Conservation (phyloP, 441 rosid genomes). For the Adansonia rubrostipa region DNA sequence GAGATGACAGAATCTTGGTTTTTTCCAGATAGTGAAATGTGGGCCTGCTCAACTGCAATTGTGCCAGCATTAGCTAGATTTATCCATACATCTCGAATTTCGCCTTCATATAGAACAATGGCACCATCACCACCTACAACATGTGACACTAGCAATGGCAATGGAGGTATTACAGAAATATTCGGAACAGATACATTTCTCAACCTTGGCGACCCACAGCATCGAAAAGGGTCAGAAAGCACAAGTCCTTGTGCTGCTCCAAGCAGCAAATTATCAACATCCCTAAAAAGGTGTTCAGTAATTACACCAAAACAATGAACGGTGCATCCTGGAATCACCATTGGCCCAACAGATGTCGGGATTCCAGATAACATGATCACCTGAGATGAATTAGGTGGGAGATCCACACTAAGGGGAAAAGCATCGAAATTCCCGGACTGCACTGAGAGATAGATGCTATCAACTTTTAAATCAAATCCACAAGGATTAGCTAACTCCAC, state of each 20-base stretch:
- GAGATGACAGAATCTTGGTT: constrained; percentile 92
- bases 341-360: constrained; percentile 82
- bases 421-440: constrained; percentile 89
- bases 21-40: constrained; percentile 90
- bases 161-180: constrained; percentile 77
- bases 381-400: constrained; percentile 93
- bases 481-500: constrained; percentile 99
- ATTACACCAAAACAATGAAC: constrained; percentile 97
- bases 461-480: constrained; percentile 87
- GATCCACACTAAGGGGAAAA: constrained; percentile 86
- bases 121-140: constrained; percentile 94
- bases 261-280: constrained; percentile 92
- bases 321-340: constrained; percentile 83
- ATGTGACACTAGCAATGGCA: constrained; percentile 82
- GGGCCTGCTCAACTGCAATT: constrained; percentile 88
- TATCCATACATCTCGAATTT: constrained; percentile 81
- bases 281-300: constrained; percentile 90
- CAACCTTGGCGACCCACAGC: constrained; percentile 89
- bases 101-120: constrained; percentile 90
- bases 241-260: constrained; percentile 99
- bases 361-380: constrained; percentile 93
- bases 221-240: constrained; percentile 94
- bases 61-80: constrained; percentile 96
- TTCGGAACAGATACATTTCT: constrained; percentile 76
- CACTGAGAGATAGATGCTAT: constrained; percentile 86